phyloP scores from a whole-genome alignment of 768 basidiomycete genomes.

The Clavulina sp. region DNA sequence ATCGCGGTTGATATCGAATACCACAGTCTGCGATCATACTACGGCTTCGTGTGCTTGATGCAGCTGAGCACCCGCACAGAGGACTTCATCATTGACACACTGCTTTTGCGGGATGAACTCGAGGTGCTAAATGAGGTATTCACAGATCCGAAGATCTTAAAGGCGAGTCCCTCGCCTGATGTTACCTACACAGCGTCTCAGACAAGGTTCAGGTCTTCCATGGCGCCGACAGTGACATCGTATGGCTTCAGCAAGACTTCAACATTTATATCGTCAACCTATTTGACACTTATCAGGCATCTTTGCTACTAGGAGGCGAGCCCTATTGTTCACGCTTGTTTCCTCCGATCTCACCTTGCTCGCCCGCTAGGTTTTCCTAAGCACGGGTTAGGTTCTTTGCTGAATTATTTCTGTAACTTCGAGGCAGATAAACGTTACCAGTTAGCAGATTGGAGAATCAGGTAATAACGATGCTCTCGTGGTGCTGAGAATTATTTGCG shows the following conservation, averaged over 20 bases:
- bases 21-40: slow-evolving; percentile 70
- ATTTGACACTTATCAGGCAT: slow-evolving; percentile 96
- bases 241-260: slow-evolving; percentile 95
- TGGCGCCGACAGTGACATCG: slow-evolving; percentile 83
- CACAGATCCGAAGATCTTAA: slow-evolving; percentile 67
- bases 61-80: slow-evolving; percentile 69
- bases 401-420: slow-evolving; percentile 82
- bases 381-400: slow-evolving; percentile 66
- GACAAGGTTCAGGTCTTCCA: slow-evolving; percentile 57
- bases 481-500: no score
- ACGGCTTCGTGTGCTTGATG: slow-evolving; percentile 85
- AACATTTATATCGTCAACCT: slow-evolving; percentile 84
- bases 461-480: no score
- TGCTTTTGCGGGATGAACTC: slow-evolving; percentile 58
- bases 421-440: slow-evolving; percentile 91
- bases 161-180: slow-evolving; percentile 24
- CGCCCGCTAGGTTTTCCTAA: slow-evolving; percentile 68
- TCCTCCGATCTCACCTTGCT: not conserved
- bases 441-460: slow-evolving; percentile 92
- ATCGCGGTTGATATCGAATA: slow-evolving; percentile 93
- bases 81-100: slow-evolving; percentile 77
- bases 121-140: slow-evolving; percentile 67
- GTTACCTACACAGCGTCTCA: not conserved
- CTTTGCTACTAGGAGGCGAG: slow-evolving; percentile 46
- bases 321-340: not conserved